Evolutionary conservation across 208 protist species (phyloP).

Genomic region (Borovskyia barvae): DNA sequence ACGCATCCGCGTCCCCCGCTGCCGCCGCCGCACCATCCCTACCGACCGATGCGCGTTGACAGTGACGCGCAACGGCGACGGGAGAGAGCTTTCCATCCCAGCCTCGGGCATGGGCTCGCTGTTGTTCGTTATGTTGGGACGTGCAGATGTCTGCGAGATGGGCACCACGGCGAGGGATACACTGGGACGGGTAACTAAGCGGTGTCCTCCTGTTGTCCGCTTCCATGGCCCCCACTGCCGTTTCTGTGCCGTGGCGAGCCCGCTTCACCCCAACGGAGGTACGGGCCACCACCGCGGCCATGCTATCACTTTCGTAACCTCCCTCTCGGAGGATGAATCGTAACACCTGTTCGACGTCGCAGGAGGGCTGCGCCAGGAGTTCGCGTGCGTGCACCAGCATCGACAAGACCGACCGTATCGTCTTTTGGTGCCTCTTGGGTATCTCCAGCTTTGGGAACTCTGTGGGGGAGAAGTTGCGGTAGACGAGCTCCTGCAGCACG

Average conservation of each 20-base stretch:
- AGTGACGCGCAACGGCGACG: too few species aligned
- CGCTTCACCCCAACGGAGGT: not conserved
- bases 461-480: conserved; percentile 43
- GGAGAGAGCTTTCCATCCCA: too few species aligned
- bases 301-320: conserved; percentile 43
- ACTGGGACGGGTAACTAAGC: not conserved
- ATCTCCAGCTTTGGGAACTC: conserved; percentile 37
- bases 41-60: not conserved
- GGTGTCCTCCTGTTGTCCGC: not conserved
- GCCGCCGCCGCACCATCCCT: too few species aligned
- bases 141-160: conserved; percentile 12
- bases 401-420: conserved; percentile 35
- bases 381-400: conserved; percentile 35
- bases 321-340: conserved; percentile 36
- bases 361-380: conserved; percentile 31
- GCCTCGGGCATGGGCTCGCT: conserved; percentile 9
- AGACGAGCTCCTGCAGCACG: conserved; percentile 49
- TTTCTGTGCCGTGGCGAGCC: not conserved
- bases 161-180: not conserved
- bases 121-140: conserved; percentile 15
- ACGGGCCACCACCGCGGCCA: conserved; percentile 6
- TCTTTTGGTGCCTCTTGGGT: conserved; percentile 42
- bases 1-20: conserved; percentile 16
- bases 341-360: conserved; percentile 46
- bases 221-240: too few species aligned